Conservation (phyloP, 2,329 filamentous ascomycete species). For the Lithohypha guttulata region DNA sequence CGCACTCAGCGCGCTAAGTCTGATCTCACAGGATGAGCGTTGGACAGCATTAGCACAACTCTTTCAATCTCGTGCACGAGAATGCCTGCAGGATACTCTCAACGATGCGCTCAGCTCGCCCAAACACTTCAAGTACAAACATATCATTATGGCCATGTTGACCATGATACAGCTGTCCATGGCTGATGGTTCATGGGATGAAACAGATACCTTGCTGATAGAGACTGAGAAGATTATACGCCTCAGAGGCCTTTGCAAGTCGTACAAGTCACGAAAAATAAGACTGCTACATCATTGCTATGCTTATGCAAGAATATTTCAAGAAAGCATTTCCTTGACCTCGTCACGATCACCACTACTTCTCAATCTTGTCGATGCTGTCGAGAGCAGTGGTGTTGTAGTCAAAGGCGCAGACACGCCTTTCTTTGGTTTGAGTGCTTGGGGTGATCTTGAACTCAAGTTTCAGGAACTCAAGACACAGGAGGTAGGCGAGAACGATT, state of each 20-base stretch:
- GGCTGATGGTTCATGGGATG: constrained; percentile 26
- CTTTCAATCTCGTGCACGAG: constrained; percentile 25
- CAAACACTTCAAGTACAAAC: constrained; percentile 34
- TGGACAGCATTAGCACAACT: constrained; percentile 27
- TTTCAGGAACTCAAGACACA: constrained; percentile 27
- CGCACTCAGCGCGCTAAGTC: constrained; percentile 35
- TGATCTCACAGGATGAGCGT: constrained; percentile 24
- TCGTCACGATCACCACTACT: constrained; percentile 8
- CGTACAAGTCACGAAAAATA: constrained; percentile 31
- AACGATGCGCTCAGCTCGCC: constrained; percentile 27
- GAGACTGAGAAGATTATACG: constrained; percentile 37
- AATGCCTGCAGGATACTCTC: constrained; percentile 27
- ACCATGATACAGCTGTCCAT: constrained; percentile 30
- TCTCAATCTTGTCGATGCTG: constrained; percentile 5
- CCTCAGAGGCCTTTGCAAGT: constrained; percentile 28
- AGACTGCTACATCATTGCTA: constrained; percentile 40
- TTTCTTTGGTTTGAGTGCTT: constrained; percentile 25
- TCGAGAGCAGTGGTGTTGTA: constrained; percentile 8
- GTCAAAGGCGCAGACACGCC: constrained; percentile 22
- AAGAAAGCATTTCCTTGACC: constrained; percentile 33
- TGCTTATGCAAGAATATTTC: constrained; percentile 35
- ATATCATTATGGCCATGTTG: constrained; percentile 36
- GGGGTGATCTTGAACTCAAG: constrained; percentile 26
- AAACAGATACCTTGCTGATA: constrained; percentile 30
- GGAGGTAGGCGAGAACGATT: constrained; percentile 35